Evolutionary conservation across 1,139 yeast species (phyloP).

Genomic region (Taiozyma onychis): DNA sequence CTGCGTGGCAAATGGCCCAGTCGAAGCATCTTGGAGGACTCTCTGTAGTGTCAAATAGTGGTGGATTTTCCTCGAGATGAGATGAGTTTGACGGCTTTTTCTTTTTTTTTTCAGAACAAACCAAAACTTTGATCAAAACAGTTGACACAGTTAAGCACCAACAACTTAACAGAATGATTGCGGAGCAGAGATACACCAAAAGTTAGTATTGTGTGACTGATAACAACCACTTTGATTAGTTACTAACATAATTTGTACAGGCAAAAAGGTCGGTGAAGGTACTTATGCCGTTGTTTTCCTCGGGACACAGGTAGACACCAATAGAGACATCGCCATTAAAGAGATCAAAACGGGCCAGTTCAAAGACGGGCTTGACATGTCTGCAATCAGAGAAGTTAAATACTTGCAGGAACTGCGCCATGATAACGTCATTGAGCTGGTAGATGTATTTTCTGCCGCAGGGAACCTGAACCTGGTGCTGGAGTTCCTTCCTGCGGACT

Average conservation of each 20-base stretch:
- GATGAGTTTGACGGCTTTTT: not conserved
- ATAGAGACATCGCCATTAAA: conserved; percentile 78
- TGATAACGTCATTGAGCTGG: conserved; percentile 75
- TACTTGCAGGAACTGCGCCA: conserved; percentile 85
- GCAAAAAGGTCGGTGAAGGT: conserved; percentile 93
- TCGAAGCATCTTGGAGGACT: not conserved
- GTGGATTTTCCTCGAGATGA: not conserved
- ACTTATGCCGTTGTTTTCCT: conserved; percentile 96
- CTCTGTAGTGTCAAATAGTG: not conserved
- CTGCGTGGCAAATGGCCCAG: not conserved
- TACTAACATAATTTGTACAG: conserved; percentile 2
- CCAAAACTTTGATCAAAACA: not conserved
- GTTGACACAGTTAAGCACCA: not conserved
- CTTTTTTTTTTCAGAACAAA: not conserved
- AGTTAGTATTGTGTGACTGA: not conserved
- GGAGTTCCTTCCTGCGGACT: conserved; percentile 87
- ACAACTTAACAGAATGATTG: not conserved
- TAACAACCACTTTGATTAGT: not conserved
- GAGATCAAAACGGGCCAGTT: conserved; percentile 93
- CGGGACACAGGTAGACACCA: conserved; percentile 57
- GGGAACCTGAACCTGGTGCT: conserved; percentile 78
- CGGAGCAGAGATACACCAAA: conserved; percentile 6
- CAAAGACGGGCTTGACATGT: conserved; percentile 96
- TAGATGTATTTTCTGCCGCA: conserved; percentile 75
- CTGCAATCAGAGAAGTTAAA: conserved; percentile 92